Evolutionary conservation across 1,284 basidiomycete genomes (phyloP).

Genomic region (Puccinia hordei): DNA sequence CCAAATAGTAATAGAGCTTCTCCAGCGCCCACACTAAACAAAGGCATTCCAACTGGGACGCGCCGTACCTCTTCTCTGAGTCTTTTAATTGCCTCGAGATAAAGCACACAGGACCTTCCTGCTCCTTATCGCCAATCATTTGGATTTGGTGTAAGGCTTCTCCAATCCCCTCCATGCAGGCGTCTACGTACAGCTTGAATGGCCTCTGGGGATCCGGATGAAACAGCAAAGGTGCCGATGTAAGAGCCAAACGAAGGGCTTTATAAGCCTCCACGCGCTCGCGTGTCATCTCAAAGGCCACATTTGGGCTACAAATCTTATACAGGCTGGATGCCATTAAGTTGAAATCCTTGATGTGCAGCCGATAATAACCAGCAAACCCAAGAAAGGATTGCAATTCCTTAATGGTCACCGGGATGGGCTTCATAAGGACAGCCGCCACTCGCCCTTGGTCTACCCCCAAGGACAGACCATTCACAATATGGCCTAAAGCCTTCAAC

Average conservation of each 20-base stretch:
- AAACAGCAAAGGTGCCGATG: constrained; percentile 3
- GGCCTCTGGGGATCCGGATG: background rate
- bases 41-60: constrained; percentile 8
- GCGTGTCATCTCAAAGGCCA: constrained; percentile 22
- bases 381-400: constrained; percentile 3
- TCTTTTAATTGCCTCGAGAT: background rate
- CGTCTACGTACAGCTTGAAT: constrained; percentile 21
- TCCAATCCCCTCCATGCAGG: constrained; percentile 9
- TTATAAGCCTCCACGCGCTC: constrained; percentile 12
- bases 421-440: constrained; percentile 5
- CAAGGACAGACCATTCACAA: background rate
- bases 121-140: background rate
- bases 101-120: constrained; percentile 8
- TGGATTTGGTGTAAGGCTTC: constrained; percentile 26
- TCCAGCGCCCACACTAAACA: constrained; percentile 4
- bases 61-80: background rate
- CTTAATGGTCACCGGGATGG: background rate
- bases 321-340: constrained; percentile 2
- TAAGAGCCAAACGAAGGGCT: background rate
- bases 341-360: background rate
- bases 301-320: constrained; percentile 13
- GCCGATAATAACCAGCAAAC: constrained; percentile 3
- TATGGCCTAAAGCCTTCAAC: constrained; percentile 12
- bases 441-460: background rate
- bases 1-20: background rate